Conservation (phyloP, 805 yeast species). For the Lachancea meyersii region DNA sequence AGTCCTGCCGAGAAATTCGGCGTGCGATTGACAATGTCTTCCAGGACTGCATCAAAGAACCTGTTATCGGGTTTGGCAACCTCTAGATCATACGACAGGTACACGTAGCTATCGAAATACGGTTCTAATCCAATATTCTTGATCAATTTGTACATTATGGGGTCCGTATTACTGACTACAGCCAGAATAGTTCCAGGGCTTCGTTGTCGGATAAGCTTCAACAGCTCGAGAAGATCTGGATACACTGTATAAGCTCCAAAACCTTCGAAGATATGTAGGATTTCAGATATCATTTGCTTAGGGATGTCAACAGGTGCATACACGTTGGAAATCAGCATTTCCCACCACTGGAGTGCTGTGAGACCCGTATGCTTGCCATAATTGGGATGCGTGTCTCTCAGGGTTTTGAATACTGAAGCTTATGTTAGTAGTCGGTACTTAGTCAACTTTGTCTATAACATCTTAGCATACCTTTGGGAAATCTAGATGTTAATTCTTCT, state of each 20-base stretch:
- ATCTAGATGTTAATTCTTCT: constrained; percentile 21
- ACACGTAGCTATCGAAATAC: constrained; percentile 39
- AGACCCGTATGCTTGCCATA: constrained; percentile 46
- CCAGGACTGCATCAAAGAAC: constrained; percentile 41
- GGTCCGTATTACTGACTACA: constrained; percentile 59
- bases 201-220: constrained; percentile 31
- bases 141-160: constrained; percentile 42
- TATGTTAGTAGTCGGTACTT: not conserved
- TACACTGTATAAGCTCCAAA: constrained; percentile 47
- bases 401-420: constrained; percentile 29
- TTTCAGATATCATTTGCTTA: constrained; percentile 37
- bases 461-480: constrained; percentile 18
- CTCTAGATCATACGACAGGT: constrained; percentile 53
- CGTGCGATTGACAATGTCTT: constrained; percentile 23
- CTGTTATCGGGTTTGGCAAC: constrained; percentile 44
- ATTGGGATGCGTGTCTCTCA: constrained; percentile 45
- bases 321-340: constrained; percentile 38
- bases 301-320: constrained; percentile 36
- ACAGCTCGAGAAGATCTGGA: constrained; percentile 47
- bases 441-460: no score
- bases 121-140: constrained; percentile 40
- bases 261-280: constrained; percentile 45
- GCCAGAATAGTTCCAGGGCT: constrained; percentile 36
- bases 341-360: constrained; percentile 52
- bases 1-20: constrained; percentile 14